phyloP scores from a whole-genome alignment of 805 yeast genomes.

The Tetrapisispora nanseiensis region DNA sequence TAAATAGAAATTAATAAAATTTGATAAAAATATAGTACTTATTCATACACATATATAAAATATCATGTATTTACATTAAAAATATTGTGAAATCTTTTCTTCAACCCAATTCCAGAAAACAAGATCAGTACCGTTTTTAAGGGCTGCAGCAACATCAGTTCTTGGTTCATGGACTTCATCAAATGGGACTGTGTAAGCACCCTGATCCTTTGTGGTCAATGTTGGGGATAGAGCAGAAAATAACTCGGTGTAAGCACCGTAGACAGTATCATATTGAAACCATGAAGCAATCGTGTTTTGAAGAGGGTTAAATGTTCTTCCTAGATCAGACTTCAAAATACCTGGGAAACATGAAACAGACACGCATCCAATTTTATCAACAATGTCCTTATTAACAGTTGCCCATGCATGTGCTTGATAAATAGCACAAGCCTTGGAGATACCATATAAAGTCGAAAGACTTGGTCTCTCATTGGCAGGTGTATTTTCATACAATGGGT shows the following conservation, averaged over 20 bases:
- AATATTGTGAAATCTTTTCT: slow-evolving; percentile 5
- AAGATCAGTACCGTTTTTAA: slow-evolving; percentile 22
- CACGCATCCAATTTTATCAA: slow-evolving; percentile 19
- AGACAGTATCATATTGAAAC: slow-evolving; percentile 13
- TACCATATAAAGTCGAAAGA: slow-evolving; percentile 25
- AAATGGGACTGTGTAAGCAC: slow-evolving; percentile 30
- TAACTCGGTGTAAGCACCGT: slow-evolving; percentile 32
- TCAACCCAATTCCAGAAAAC: slow-evolving; percentile 23
- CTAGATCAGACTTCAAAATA: slow-evolving; percentile 22
- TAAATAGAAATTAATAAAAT: no score
- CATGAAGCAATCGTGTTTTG: slow-evolving; percentile 3
- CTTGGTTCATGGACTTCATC: slow-evolving; percentile 25
- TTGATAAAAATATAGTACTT: no score
- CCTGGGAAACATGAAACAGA: slow-evolving; percentile 32
- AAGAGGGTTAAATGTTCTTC: slow-evolving; percentile 15
- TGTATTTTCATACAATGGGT: slow-evolving; percentile 19
- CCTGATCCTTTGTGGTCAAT: slow-evolving; percentile 19
- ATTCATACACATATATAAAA: no score
- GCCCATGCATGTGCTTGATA: slow-evolving; percentile 32
- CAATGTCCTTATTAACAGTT: slow-evolving; percentile 14
- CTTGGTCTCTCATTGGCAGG: slow-evolving; percentile 12
- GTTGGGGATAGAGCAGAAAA: slow-evolving; percentile 30
- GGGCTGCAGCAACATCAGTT: slow-evolving; percentile 17
- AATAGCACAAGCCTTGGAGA: slow-evolving; percentile 30
- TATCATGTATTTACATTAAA: not conserved